Base-by-base conservation (phyloP, 2,329 filamentous ascomycete genomes). In the Gnomoniopsis sp. region DNA sequence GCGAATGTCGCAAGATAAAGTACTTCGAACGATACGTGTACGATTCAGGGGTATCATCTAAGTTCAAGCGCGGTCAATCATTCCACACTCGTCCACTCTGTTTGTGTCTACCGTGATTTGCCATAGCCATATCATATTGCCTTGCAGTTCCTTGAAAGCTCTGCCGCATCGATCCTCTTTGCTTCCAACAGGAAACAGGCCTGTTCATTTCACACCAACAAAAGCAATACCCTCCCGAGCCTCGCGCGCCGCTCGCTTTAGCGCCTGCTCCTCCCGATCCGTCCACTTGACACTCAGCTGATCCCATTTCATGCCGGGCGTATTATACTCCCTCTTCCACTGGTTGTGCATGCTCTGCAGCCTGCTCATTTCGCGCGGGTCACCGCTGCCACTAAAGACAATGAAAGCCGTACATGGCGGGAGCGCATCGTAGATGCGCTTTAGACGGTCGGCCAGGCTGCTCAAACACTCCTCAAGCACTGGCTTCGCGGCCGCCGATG, bases 261-360 rank as follows among this genome's bases (percentile, higher is more conserved):
- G 74, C 41, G 79, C 82, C 73, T 88, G 84, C 49, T 87, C 83
- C 71, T 89, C 87, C 0, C 71, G 74, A 66, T 88, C 86, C 11
- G 86, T 88, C 87, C 87, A 89, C 70, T 84, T 80, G 58, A 89
- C 84, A 65, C 78, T 84, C 38, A 89, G 74, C 62, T 87, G 73
- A 69, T 89, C 85, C 86, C 86, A 89, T 65, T 87, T 87, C 63
- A 77, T 82, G 14, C 83, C 82, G 0, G 81, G 81, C 10, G 79
- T 81, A 70, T 86, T 85, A 69, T 86, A 88, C 71, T 89, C 86
- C 65, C 78, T 79, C 68, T 81, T 83, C 75, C 82, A 87, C 70
- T 82, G 79, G 7, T 77, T 69, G 53, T 88, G 82, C 76, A 86
- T 75, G 22, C 78, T 78, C 74, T 87, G 83, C 64, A 88, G 73